Percentiles rank a stretch among this genome's conserved stretches.
Conservation (phyloP, 495 filamentous ascomycete genomes). For the Xylaria scruposa region DNA sequence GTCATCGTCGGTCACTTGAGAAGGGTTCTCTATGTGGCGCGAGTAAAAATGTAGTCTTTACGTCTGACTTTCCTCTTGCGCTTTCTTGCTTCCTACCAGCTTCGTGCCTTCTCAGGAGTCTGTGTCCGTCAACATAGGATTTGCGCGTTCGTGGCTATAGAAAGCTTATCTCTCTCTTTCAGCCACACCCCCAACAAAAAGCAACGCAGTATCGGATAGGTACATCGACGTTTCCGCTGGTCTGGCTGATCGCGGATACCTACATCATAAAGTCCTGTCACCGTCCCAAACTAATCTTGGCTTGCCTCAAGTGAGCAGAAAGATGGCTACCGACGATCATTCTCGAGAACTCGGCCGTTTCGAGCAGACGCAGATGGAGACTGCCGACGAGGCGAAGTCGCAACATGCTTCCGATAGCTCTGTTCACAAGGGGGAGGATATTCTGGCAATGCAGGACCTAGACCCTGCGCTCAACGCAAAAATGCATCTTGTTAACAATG, state of each 20-base stretch:
- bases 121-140: neutral
- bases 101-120: neutral
- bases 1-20: slow-evolving; percentile 13
- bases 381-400: slow-evolving; percentile 27
- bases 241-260: neutral
- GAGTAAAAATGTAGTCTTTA: neutral
- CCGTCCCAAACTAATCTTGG: neutral
- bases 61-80: neutral
- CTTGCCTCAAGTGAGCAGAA: neutral
- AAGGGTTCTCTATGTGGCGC: neutral
- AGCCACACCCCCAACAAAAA: neutral
- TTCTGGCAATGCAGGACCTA: slow-evolving; percentile 57
- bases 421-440: slow-evolving; percentile 49
- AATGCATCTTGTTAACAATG: slow-evolving; percentile 74
- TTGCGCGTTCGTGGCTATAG: neutral
- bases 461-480: slow-evolving; percentile 72
- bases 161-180: neutral
- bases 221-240: neutral
- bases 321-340: slow-evolving; percentile 1
- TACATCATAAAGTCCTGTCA: neutral
- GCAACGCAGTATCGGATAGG: neutral
- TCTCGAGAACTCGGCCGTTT: neutral
- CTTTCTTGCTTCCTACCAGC: neutral
- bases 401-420: slow-evolving; percentile 24
- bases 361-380: slow-evolving; percentile 5